Evolutionary conservation across 495 filamentous ascomycete species (phyloP), one percentile per base, ranked within the genome.

Genomic region (Neurospora discreta): DNA sequence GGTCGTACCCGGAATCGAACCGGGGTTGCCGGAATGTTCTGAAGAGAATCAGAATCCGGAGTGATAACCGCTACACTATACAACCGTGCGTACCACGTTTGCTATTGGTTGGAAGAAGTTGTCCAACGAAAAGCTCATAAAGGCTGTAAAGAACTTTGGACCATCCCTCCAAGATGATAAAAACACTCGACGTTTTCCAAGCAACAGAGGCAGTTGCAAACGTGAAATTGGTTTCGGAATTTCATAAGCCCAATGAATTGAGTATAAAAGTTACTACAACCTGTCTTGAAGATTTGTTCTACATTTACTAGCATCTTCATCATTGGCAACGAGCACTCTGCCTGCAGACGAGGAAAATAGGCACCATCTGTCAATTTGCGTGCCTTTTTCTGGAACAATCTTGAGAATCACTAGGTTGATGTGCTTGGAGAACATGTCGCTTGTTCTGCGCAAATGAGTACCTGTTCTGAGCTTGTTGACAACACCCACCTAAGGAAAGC

Each of bases 1-100:
- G 77, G 77, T 76, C 77, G 74, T 78, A 75, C 77, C 77, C 77
- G 75, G 77, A 77, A 75, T 78, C 77, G 75, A 78, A 78, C 75
- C 75, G 75, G 77, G 77, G 46, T 36, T 36, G 33, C 33, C 33
- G 33, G 33, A 36, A 36, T 5, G 33, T 36, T 5, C 33, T 36
- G 33, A 58, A 58, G 46, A 26, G 11, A 26, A 26, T 58, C 46
- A 58, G 46, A 58, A 58, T 58, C 46, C 46, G 46, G 46, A 58
- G 46, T 58, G 46, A 60, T 60, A 60, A 60, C 52, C 52, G 52
- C 52, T 60, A 60, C 52, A 60, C 52, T 60, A 60, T 16, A 60
- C 52, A 60, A 60, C 52, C 52, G 52, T 30, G 52, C 26, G 26
- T 36, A 65, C 52, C 26, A 65, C 26, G 52, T 65, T 33, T 65